These are phyloP conservation scores for Dryas octopetala DNA, from an alignment of 306 rosid genomes.

Conservation along the genomic window DNA sequence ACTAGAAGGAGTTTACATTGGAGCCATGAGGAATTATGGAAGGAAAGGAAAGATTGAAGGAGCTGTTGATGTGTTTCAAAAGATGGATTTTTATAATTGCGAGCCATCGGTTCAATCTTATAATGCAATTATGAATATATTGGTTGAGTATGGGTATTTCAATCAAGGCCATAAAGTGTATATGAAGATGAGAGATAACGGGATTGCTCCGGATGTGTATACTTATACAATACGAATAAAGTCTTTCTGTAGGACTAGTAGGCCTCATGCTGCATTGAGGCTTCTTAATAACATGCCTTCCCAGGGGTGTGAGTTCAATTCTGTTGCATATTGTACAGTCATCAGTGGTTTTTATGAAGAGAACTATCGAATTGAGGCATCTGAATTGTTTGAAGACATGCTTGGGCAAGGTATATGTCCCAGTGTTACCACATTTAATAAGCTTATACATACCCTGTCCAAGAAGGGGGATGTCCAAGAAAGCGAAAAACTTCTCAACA, in stretches of 20 bases:
- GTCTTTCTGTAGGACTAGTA: slow-evolving; percentile 65
- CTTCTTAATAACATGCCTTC: slow-evolving; percentile 72
- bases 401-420: slow-evolving; percentile 55
- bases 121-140: slow-evolving; percentile 73
- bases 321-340: slow-evolving; percentile 78
- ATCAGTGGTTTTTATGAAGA: slow-evolving; percentile 66
- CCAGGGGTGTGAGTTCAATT: slow-evolving; percentile 64
- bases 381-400: slow-evolving; percentile 70
- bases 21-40: slow-evolving; percentile 75
- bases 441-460: slow-evolving; percentile 72
- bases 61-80: slow-evolving; percentile 73
- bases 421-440: slow-evolving; percentile 62
- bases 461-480: slow-evolving; percentile 69
- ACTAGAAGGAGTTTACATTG: slow-evolving; percentile 73
- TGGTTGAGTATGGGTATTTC: slow-evolving; percentile 57
- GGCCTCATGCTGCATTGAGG: slow-evolving; percentile 73
- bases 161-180: slow-evolving; percentile 80
- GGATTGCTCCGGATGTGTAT: slow-evolving; percentile 71
- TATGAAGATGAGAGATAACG: slow-evolving; percentile 67
- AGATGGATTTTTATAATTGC: slow-evolving; percentile 83
- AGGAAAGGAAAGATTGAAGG: slow-evolving; percentile 76
- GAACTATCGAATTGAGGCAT: slow-evolving; percentile 42
- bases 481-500: slow-evolving; percentile 61
- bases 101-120: slow-evolving; percentile 70
- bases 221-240: slow-evolving; percentile 79